These are phyloP conservation scores for Handroanthus guayacan DNA, from an alignment of 257 asterid genomes.

Conservation along the genomic window DNA sequence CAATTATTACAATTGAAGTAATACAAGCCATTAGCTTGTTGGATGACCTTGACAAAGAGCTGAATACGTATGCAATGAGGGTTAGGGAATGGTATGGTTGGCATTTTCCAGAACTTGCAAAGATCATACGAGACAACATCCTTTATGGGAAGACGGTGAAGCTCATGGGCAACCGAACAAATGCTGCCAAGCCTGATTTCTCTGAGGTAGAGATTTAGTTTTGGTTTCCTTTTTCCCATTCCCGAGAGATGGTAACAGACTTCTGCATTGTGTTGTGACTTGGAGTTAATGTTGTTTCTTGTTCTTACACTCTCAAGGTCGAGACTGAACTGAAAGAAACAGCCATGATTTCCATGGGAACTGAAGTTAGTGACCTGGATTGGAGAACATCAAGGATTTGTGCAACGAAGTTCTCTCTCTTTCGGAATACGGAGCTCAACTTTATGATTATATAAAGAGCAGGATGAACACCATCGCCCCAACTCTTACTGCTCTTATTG, in stretches of 20 bases:
- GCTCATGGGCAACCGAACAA: constrained; percentile 83
- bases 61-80: constrained; percentile 93
- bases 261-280: too few species aligned
- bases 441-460: constrained; percentile 80
- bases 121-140: constrained; percentile 85
- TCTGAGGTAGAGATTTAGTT: constrained; percentile 63
- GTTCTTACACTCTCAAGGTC: constrained; percentile 31
- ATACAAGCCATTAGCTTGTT: constrained; percentile 91
- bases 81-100: constrained; percentile 97
- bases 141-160: constrained; percentile 77
- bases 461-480: constrained; percentile 96
- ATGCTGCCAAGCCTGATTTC: constrained; percentile 85
- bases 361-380: constrained; percentile 91
- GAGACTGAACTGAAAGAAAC: constrained; percentile 87
- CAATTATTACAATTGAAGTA: constrained; percentile 19
- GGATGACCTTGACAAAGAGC: constrained; percentile 95
- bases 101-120: constrained; percentile 97
- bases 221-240: constrained; percentile 1
- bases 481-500: constrained; percentile 90
- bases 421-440: constrained; percentile 83
- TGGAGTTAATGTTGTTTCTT: neutral
- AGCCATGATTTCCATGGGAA: constrained; percentile 89
- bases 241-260: neutral
- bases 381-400: constrained; percentile 80
- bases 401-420: constrained; percentile 88